These are phyloP conservation scores for Theobroma grandiflorum DNA, from an alignment of 441 rosid species.

Conservation along the genomic window DNA sequence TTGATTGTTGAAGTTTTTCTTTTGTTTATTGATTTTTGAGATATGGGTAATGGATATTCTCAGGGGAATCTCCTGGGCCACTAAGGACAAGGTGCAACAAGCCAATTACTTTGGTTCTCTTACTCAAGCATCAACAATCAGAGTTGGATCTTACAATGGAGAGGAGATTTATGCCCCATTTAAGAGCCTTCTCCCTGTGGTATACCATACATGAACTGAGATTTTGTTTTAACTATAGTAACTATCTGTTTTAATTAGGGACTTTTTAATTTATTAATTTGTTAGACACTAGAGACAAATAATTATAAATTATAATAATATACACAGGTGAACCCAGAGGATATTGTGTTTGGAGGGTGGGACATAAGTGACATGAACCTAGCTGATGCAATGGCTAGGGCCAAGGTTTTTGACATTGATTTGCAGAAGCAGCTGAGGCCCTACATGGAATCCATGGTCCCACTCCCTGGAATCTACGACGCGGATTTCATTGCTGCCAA, in stretches of 20 bases:
- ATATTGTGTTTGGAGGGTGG: slow-evolving; percentile 96
- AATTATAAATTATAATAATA: background rate
- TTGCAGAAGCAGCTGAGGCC: slow-evolving; percentile 92
- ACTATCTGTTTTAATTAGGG: background rate
- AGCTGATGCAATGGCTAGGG: slow-evolving; percentile 97
- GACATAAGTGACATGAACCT: slow-evolving; percentile 95
- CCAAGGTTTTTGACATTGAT: slow-evolving; percentile 88
- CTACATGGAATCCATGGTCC: slow-evolving; percentile 90
- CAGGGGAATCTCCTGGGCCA: slow-evolving; percentile 99
- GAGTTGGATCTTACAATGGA: slow-evolving; percentile 96
- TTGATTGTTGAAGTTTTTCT: background rate
- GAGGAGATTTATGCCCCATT: slow-evolving; percentile 98
- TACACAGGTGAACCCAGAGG: slow-evolving; percentile 85
- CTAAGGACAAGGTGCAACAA: slow-evolving; percentile 93
- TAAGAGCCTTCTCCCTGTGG: slow-evolving; percentile 97
- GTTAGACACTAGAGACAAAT: background rate
- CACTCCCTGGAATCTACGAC: slow-evolving; percentile 90
- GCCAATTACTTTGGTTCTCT: slow-evolving; percentile 97
- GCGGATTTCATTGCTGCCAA: slow-evolving; percentile 97
- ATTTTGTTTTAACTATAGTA: background rate
- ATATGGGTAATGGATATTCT: background rate
- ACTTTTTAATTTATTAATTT: background rate
- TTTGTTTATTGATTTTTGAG: slow-evolving; percentile 1
- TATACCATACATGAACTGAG: slow-evolving; percentile 31
- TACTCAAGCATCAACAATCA: slow-evolving; percentile 86